These are phyloP conservation scores for Trichocomaceae sp. DNA, from an alignment of 2,329 filamentous ascomycete species.

Conservation along the genomic window DNA sequence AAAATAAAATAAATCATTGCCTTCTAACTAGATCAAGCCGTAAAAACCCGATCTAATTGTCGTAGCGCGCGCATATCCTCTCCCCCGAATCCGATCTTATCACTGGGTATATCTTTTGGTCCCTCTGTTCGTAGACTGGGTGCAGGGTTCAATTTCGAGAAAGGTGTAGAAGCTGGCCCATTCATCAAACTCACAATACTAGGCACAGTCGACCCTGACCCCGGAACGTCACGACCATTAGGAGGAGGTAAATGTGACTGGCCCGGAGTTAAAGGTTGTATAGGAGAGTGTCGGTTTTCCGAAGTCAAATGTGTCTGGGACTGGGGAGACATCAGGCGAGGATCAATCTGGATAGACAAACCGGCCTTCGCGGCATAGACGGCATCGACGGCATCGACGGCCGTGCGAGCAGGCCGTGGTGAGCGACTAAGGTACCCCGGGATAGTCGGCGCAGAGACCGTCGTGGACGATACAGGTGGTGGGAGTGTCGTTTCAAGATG, in stretches of 20 bases:
- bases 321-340: slow-evolving; percentile 31
- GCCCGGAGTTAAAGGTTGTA: slow-evolving; percentile 20
- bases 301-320: slow-evolving; percentile 18
- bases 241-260: slow-evolving; percentile 16
- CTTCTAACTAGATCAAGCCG: slow-evolving; percentile 22
- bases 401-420: slow-evolving; percentile 22
- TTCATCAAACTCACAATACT: slow-evolving; percentile 47
- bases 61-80: slow-evolving; percentile 61
- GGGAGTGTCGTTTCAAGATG: slow-evolving; percentile 28
- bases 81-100: slow-evolving; percentile 50
- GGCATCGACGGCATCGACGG: slow-evolving; percentile 21
- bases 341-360: slow-evolving; percentile 22
- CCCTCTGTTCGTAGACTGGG: slow-evolving; percentile 25
- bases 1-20: not conserved
- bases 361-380: slow-evolving; percentile 19
- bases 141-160: slow-evolving; percentile 18
- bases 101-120: slow-evolving; percentile 50
- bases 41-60: slow-evolving; percentile 55
- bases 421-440: slow-evolving; percentile 24
- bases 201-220: slow-evolving; percentile 44
- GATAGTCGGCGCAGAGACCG: slow-evolving; percentile 18
- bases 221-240: slow-evolving; percentile 21
- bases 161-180: slow-evolving; percentile 23
- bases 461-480: slow-evolving; percentile 18
- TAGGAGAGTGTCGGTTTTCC: slow-evolving; percentile 16